Base-by-base conservation (phyloP, 768 basidiomycete genomes). In the Tulasnella sp. region DNA sequence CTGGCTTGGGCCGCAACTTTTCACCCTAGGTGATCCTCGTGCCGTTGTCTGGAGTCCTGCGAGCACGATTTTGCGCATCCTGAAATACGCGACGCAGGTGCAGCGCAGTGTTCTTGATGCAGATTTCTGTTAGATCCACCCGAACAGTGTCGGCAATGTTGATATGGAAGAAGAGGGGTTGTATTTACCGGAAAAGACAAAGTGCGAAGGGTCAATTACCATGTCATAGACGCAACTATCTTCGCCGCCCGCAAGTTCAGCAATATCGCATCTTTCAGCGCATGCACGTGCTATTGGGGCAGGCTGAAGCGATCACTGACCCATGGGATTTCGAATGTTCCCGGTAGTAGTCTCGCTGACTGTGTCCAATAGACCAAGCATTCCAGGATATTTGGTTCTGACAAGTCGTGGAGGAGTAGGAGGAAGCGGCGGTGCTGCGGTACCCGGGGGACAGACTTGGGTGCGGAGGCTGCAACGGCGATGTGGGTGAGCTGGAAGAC, bases 381-480 rank as follows among this genome's bases (percentile, higher is more conserved):
- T 36, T 35, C 64, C 9, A 65, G 14, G 34, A 65, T 36, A 40
- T 5, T 65, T 16, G 64, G 64, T 5, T 65, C 14, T 17, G 32
- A 19, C 7, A 70, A 2, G 71, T 66, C 14, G 37, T 36, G 34
- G 71, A 62, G 2, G 44, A 39, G 71, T 37, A 72, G 2, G 71
- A 64, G 36, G 71, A 63, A 70, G 36, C 35, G 52, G 62, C 62
- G n/a, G 69, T 52, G 35, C 64, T 65, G 19, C 64, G 64, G 19
- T 52, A 36, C 42, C 32, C 39, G 35, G 22, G 36, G 26, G 34
- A 52, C 14, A 70, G 47, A 32, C 40, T 36, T 9, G 65, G 71
- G 16, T 41, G 47, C 29, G 68, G 66, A 35, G 72, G 52, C 72
- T 69, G 72, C 64, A 65, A 62, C 34, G n/a, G 34, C 41, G 59